These are phyloP conservation scores for Orbilia ellipsospora DNA, from an alignment of 2,329 filamentous ascomycete genomes.

Conservation along the genomic window DNA sequence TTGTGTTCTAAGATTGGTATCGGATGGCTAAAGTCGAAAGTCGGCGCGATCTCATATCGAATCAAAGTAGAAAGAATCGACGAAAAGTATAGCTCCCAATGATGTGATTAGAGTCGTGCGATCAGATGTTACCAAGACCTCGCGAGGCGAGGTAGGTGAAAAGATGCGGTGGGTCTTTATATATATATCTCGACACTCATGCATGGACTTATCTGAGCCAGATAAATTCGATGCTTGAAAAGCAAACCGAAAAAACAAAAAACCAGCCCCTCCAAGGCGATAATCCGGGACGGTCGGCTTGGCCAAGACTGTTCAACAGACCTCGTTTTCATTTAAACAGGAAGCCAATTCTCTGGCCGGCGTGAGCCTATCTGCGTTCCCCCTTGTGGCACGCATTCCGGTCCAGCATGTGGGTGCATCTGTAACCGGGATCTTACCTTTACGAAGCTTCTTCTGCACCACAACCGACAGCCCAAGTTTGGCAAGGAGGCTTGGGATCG, in stretches of 20 bases:
- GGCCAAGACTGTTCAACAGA: constrained; percentile 24
- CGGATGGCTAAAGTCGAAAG: not conserved
- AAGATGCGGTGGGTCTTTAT: constrained; percentile 41
- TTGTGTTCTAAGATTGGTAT: not conserved
- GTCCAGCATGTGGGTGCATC: constrained; percentile 21
- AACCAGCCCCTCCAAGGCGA: constrained; percentile 9
- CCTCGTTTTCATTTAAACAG: constrained; percentile 30
- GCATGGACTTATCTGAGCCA: too few species aligned
- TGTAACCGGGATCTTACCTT: constrained; percentile 38
- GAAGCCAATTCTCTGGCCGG: constrained; percentile 39
- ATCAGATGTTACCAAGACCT: constrained; percentile 38
- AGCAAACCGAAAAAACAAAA: not conserved
- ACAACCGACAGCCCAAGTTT: constrained; percentile 36
- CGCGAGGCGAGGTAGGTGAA: constrained; percentile 37
- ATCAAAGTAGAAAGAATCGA: constrained; percentile 21
- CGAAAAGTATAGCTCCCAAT: constrained; percentile 1
- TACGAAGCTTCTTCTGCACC: constrained; percentile 49
- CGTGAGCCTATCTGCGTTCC: constrained; percentile 49
- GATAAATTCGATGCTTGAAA: too few species aligned
- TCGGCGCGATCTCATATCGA: constrained; percentile 12
- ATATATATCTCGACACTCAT: constrained; percentile 27
- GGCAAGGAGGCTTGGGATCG: constrained; percentile 26
- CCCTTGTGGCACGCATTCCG: constrained; percentile 32
- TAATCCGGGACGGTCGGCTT: constrained; percentile 41
- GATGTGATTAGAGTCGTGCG: constrained; percentile 27